These are phyloP conservation scores for Chlorella sp. DNA, from an alignment of 139 green algal species.

Conservation along the genomic window DNA sequence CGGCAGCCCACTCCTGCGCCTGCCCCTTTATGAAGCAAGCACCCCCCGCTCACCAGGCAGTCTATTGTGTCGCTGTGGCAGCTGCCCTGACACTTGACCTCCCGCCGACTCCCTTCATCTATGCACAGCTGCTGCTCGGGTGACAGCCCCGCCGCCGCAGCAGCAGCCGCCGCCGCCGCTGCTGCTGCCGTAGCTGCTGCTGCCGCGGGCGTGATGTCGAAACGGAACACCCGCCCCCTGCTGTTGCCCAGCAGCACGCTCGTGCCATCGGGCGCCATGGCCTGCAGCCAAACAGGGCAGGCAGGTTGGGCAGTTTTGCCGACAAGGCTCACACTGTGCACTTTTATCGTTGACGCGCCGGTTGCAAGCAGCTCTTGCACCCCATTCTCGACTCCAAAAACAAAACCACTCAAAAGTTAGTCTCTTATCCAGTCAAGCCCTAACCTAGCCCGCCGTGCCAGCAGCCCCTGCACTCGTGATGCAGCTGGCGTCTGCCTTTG, in stretches of 20 bases:
- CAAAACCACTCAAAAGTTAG: too few species aligned
- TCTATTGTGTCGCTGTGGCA: slow-evolving; percentile 52
- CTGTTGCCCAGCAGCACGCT: slow-evolving; percentile 38
- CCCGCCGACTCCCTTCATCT: slow-evolving; percentile 2
- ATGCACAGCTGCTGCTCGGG: neutral
- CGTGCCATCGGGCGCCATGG: slow-evolving; percentile 39
- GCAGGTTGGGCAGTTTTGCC: neutral
- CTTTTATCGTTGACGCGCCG: too few species aligned
- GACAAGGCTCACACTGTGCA: neutral
- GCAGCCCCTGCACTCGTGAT: slow-evolving; percentile 35
- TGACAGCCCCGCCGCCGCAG: neutral
- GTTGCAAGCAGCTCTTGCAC: too few species aligned
- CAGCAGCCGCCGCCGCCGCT: neutral
- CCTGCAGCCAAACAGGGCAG: slow-evolving; percentile 30
- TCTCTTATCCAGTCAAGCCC: too few species aligned
- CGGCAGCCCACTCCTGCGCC: too few species aligned
- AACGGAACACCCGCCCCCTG: slow-evolving; percentile 41
- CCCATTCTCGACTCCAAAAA: too few species aligned
- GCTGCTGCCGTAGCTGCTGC: neutral
- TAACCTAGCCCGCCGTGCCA: neutral
- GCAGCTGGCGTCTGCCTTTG: slow-evolving; percentile 29
- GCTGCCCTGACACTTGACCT: slow-evolving; percentile 35
- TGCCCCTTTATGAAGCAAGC: neutral
- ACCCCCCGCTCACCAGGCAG: slow-evolving; percentile 54
- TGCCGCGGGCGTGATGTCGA: slow-evolving; percentile 3